Evolutionary conservation across 345 rosid species (phyloP), one percentile per base, ranked within the genome.

Genomic region (Bruguiera parviflora): DNA sequence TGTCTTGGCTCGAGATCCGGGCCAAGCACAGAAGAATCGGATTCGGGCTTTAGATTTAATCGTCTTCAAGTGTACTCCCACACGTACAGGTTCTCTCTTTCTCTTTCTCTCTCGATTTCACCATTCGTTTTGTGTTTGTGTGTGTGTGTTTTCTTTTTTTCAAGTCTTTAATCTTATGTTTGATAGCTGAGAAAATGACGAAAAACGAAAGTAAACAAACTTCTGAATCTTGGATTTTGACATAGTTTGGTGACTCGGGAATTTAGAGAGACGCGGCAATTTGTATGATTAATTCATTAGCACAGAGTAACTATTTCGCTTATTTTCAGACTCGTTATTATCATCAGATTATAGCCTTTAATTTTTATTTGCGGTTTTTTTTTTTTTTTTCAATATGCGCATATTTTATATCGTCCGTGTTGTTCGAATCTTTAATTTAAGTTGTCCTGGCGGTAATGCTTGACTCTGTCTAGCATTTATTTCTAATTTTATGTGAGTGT

Each of bases 1-100:
- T 84, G 91, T 69, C 89, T 90, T 86, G 98, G 96, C 96, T 93
- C 92, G 91, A 84, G 90, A 91, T 93, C 96, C 89, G 91, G 85
- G 97, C 97, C 96, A 85, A 84, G 90, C 71, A 81, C 92, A 81
- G 91, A 75, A 80, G 81, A 77, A 68, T 79, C 80, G 75, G 79
- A 63, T 83, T 78, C 82, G 75, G 83, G 66, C 68, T 76, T 68
- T 71, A 8, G 65, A 37, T 75, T 72, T 72, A 58, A 25, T 72
- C 71, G 60, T 55, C 27, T 51, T 51, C 68, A 5, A 74, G 31
- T 71, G 27, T 47, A 56, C 31, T 69, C 37, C 16, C 16, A 11
- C 28, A 21, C 35, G 10, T 56, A 18, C 69, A 61, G 76, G 70
- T 77, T 51, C 35, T 68, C n/a, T 31, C 56, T 61, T 19, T 58